Conservation (phyloP, 495 filamentous ascomycete species). For the Trichoderma orchidacearum region DNA sequence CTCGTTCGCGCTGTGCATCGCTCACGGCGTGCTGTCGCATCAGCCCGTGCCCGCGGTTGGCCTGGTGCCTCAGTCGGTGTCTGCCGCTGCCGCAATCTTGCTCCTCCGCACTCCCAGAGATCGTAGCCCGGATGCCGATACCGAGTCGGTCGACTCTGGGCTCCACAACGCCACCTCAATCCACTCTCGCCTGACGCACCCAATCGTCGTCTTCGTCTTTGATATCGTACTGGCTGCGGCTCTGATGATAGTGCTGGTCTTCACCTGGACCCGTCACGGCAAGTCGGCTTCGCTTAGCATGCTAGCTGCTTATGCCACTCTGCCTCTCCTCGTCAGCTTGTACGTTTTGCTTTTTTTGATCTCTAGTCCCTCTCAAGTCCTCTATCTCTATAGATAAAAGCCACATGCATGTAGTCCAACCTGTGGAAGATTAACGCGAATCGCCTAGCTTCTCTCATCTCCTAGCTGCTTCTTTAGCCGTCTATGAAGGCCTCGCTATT, state of each 20-base stretch:
- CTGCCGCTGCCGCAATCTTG: conserved; percentile 14
- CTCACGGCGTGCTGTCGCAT: conserved; percentile 23
- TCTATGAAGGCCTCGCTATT: conserved; percentile 24
- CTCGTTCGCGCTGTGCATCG: conserved; percentile 33
- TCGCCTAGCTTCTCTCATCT: conserved; percentile 20
- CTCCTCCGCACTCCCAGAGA: conserved; percentile 9
- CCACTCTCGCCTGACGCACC: conserved; percentile 11
- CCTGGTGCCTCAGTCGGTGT: conserved; percentile 23
- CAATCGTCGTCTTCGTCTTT: conserved; percentile 22
- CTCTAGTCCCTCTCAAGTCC: not conserved
- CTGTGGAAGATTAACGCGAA: not conserved
- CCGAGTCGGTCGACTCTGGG: conserved; percentile 1
- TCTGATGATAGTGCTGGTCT: conserved; percentile 23
- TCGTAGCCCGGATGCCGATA: not conserved
- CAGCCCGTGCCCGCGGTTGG: conserved; percentile 23
- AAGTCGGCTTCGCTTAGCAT: conserved; percentile 16
- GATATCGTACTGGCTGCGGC: conserved; percentile 20
- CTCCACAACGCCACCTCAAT: conserved; percentile 4
- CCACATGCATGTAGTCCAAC: not conserved
- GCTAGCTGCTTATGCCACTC: conserved; percentile 25
- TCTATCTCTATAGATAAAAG: not conserved
- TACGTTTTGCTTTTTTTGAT: too few species aligned
- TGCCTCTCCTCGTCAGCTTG: conserved; percentile 26
- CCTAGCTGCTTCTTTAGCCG: conserved; percentile 20
- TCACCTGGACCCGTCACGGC: conserved; percentile 19